Percentiles rank a stretch among this genome's conserved stretches.
phyloP scores from a whole-genome alignment of 2,329 filamentous ascomycete genomes.

The Daldinia eschscholtzii region DNA sequence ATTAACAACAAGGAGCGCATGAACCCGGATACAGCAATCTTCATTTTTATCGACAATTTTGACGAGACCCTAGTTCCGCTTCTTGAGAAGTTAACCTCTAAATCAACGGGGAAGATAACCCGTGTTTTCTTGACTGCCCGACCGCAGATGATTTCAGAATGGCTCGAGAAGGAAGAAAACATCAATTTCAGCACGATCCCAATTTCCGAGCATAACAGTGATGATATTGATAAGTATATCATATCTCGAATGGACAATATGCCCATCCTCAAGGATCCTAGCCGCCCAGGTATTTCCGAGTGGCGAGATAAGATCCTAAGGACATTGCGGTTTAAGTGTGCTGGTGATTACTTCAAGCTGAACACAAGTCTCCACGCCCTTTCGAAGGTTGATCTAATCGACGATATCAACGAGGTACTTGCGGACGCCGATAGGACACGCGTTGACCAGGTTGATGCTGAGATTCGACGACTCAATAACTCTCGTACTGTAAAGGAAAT shows the following conservation, averaged over 20 bases:
- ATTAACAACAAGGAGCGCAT: constrained; percentile 51
- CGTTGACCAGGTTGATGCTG: constrained; percentile 52
- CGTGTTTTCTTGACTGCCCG: constrained; percentile 50
- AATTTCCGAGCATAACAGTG: constrained; percentile 46
- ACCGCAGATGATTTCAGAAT: constrained; percentile 41
- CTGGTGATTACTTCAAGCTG: constrained; percentile 51
- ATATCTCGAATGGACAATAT: constrained; percentile 50
- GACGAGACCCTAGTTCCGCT: constrained; percentile 45
- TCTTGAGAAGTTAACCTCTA: constrained; percentile 45
- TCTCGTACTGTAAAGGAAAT: constrained; percentile 53
- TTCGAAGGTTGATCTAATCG: constrained; percentile 52
- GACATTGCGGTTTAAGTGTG: constrained; percentile 48
- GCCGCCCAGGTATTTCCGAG: constrained; percentile 47
- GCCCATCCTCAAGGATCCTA: constrained; percentile 49
- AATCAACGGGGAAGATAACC: constrained; percentile 40
- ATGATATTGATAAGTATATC: constrained; percentile 52
- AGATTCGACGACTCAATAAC: constrained; percentile 52
- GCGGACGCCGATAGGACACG: constrained; percentile 50
- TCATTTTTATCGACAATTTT: constrained; percentile 52
- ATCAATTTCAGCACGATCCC: constrained; percentile 44
- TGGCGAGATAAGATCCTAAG: constrained; percentile 52
- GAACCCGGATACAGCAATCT: constrained; percentile 51
- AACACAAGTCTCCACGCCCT: constrained; percentile 52
- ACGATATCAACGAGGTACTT: constrained; percentile 53
- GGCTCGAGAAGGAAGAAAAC: constrained; percentile 28